Evolutionary conservation across 345 rosid species (phyloP).

Genomic region (Stellera chamaejasme): DNA sequence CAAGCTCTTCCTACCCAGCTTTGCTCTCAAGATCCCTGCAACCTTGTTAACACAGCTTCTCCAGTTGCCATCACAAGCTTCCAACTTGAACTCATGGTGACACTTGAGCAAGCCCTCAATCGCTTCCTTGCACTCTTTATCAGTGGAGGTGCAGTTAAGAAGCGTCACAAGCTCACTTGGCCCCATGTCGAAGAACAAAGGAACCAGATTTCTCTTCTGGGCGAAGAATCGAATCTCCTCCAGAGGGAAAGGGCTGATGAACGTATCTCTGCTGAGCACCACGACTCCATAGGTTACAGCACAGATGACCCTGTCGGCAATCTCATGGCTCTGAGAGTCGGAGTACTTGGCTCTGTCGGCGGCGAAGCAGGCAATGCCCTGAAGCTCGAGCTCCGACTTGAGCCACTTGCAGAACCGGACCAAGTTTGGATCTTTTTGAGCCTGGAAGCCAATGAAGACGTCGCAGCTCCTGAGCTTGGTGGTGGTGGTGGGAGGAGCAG

Average conservation of each 20-base stretch:
- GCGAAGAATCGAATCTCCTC: slow-evolving; percentile 87
- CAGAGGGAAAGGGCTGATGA: slow-evolving; percentile 57
- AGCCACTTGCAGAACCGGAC: slow-evolving; percentile 86
- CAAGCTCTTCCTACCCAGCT: slow-evolving; percentile 80
- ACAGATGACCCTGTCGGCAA: slow-evolving; percentile 78
- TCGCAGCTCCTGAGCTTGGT: slow-evolving; percentile 90
- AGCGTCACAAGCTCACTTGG: slow-evolving; percentile 51
- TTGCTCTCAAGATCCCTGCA: slow-evolving; percentile 40
- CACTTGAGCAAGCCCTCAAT: slow-evolving; percentile 66
- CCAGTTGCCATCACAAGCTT: slow-evolving; percentile 74
- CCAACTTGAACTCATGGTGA: slow-evolving; percentile 63
- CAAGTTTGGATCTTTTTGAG: slow-evolving; percentile 64
- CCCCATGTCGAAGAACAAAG: slow-evolving; percentile 64
- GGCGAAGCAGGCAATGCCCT: slow-evolving; percentile 88
- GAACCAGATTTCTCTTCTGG: slow-evolving; percentile 85
- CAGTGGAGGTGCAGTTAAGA: slow-evolving; percentile 55
- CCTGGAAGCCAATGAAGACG: slow-evolving; percentile 80
- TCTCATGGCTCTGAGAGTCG: slow-evolving; percentile 73
- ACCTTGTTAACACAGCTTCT: slow-evolving; percentile 64
- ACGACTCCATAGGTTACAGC: slow-evolving; percentile 77
- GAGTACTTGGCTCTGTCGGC: slow-evolving; percentile 83
- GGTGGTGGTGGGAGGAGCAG: slow-evolving; percentile 30
- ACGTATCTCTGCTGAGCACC: slow-evolving; percentile 53
- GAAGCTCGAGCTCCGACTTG: slow-evolving; percentile 88
- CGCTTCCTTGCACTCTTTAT: slow-evolving; percentile 73